Evolutionary conservation across 345 rosid genomes (phyloP), one percentile per base, ranked within the genome.

Genomic region (Eucalyptus erythrocorys): DNA sequence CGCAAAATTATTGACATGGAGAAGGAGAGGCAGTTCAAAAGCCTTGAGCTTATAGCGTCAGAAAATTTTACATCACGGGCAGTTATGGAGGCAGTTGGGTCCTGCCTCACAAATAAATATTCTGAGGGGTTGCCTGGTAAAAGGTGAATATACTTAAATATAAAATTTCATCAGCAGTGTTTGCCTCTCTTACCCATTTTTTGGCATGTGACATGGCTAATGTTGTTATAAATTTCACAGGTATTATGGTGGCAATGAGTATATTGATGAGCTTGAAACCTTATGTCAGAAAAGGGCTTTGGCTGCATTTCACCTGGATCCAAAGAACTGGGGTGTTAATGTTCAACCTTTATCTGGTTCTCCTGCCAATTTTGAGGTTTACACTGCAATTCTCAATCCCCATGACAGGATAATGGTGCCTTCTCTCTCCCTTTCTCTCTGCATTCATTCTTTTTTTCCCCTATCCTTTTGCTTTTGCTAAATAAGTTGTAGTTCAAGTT

Each of bases 271-370:
- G 92, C 96, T 96, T 89, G 99, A 97, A 93, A 96, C 90, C 55
- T 96, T 96, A 88, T 96, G 99, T 88, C 99, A 96, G 91, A 90
- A 94, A 42, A 94, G 98, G 90, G 99, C 99, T 88, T 91, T 96
- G 91, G 94, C 93, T 37, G 95, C 99, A 45, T 97, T 96, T 94
- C 95, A 92, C 80, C 89, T 97, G 82, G 98, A 96, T 89, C 91
- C 93, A 57, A 92, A 90, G 19, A 93, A 95, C 88, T 97, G 99
- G 99, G 99, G 98, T 14, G 98, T 97, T 61, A 97, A 97, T 90
- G 99, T 96, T 89, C 99, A 97, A 89, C 99, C 99, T 21, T 93
- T 97, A 91, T 97, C 99, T 86, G 98, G 99, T 59, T 97, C 99
- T 32, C 99, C 99, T 89, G 99, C 99, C 59, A 97, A 97, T 91